Evolutionary conservation across 768 basidiomycete species (phyloP), one percentile per base, ranked within the genome.

Genomic region (Psilocybe azurescens): DNA sequence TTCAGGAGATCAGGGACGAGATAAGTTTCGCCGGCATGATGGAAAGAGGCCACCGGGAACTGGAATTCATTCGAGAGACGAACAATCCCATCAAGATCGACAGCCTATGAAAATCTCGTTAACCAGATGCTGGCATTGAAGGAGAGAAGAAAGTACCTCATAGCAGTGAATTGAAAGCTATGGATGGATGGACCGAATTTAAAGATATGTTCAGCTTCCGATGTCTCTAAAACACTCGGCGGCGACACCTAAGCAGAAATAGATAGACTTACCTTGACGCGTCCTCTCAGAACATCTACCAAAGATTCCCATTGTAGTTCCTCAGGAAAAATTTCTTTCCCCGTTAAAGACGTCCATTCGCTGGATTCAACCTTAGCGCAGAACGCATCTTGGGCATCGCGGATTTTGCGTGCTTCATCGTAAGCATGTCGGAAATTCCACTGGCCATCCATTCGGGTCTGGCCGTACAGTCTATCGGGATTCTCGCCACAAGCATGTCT

Each of bases 21-120:
- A 65, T 90, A 94, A 0, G 91, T 85, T 66, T 93, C 90, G 46
- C 87, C 86, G 1, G 92, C 91, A 65, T 93, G 91, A 67, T 93
- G 91, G 74, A 92, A 86, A 0, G 89, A 88, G 0, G 90, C 85
- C 39, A 93, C 77, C 0, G 88, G 84, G 75, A 91, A 91, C 62
- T 91, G 78, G 78, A 93, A 94, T 65, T 94, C 92, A 73, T 94
- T 91, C 9, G 90, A 86, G 3, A 94, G 78, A 56, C 90, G 80
- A 60, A 90, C 82, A 46, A 90, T 80, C 32, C 77, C 81, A 56
- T 90, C 88, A n/a, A 90, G 72, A 73, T 91, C 89, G 5, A 88
- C 86, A 0, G 88, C 87, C 78, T 90, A 32, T 38, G n/a, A 28
- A 14, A 30, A 36, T 6, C 11, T 24, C 30, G 18, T 29, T n/a